phyloP scores from a whole-genome alignment of 2,329 filamentous ascomycete species.

The Metarhizium anisopliae region DNA sequence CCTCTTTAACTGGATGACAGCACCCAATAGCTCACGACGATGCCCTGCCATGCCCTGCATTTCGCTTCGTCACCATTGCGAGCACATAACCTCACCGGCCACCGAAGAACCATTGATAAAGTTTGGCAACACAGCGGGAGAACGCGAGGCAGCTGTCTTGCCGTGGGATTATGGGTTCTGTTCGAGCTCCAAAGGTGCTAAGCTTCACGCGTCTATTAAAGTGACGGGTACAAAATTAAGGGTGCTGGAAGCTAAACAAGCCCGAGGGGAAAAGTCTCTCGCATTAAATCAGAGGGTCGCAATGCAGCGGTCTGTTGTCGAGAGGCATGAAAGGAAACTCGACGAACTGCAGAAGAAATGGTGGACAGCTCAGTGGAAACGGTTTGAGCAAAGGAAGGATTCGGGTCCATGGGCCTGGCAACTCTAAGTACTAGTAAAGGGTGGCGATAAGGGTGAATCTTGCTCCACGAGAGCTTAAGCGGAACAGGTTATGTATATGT shows the following conservation, averaged over 20 bases:
- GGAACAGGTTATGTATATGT: conserved; percentile 1
- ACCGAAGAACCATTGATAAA: neutral
- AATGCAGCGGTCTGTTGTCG: neutral
- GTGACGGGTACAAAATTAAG: neutral
- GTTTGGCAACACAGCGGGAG: neutral
- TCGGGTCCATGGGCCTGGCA: neutral
- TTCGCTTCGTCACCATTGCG: conserved; percentile 12
- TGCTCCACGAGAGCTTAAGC: conserved; percentile 1
- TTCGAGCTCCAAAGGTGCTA: neutral
- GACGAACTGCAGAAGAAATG: conserved; percentile 4
- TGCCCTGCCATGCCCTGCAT: conserved; percentile 9
- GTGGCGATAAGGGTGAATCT: neutral
- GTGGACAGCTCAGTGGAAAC: conserved; percentile 4
- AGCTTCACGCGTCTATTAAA: neutral
- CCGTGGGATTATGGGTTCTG: conserved; percentile 14
- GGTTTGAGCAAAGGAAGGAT: conserved; percentile 2
- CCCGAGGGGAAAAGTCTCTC: neutral
- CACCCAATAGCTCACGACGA: neutral
- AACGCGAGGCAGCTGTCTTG: conserved; percentile 1
- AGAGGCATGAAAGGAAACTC: conserved; percentile 1
- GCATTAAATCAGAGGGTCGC: neutral
- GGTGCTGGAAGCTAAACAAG: neutral
- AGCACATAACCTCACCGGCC: conserved; percentile 8
- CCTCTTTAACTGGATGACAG: conserved; percentile 7
- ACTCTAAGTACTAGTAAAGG: neutral